Base-by-base conservation (phyloP, 108 stramenopile species). In the Epipyxis sp. region DNA sequence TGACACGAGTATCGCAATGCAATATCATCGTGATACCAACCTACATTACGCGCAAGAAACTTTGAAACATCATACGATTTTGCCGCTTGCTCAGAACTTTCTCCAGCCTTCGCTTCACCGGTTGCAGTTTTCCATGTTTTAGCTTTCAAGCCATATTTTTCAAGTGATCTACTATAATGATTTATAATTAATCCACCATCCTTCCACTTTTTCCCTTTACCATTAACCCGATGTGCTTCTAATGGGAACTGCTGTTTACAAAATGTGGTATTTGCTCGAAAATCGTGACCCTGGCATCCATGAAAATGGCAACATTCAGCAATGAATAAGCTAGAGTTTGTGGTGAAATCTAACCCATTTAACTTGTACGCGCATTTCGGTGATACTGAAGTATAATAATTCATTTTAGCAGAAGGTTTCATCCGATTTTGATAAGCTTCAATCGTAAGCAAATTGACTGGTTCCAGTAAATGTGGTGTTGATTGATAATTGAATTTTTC, bases 221-320 rank as follows among this genome's bases (percentile, higher is more conserved):
- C 46, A 37, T 10, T 32, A 32, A 74, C 25, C 6, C 42, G 44
- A 27, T 27, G 25, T 27, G 43, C 10, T 42, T 74, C 32, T 29
- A 13, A 3, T 42, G 40, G 16, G 25, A n/a, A 30, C 6, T 74
- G 44, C 20, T 13, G 10, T 13, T 27, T 42, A 37, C 71, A 74
- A 42, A 74, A 74, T 39, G 6, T 57, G 6, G 27, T 35, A 34
- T 42, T 27, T 37, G 6, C 10, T 27, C 61, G 3, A 29, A 65
- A 29, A 37, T 65, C 61, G 25, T 74, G 44, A 42, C 50, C 46
- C 25, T 46, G 71, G 25, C 71, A 74, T 27, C 71, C 71, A 37
- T 74, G 71, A 42, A 74, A 74, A 37, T 74, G 37, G 25, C 71
- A 74, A 42, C 71, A 74, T 42, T 74, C 71, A 6, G 71, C 71